Base-by-base conservation (phyloP, 495 filamentous ascomycete genomes). In the Podospora pseudopauciseta region DNA sequence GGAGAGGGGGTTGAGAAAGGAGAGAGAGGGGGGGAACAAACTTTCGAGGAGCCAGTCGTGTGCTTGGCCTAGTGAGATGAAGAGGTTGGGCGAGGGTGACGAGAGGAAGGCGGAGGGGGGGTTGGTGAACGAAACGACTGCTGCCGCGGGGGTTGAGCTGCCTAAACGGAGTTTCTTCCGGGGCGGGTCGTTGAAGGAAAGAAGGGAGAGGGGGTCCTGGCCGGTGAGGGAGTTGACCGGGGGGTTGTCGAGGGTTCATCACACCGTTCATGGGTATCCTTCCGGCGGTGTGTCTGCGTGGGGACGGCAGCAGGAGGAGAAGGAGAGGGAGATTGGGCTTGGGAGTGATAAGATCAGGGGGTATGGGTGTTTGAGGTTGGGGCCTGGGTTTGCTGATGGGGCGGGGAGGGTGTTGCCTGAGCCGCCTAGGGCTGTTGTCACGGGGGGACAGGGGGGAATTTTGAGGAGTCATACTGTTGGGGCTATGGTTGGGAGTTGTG, bases 201-300 rank as follows among this genome's bases (percentile, higher is more conserved):
- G 26, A 15, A 18, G 20, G 0, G n/a, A 54, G 18, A 56, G 71
- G 5, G 71, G 70, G 54, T 76, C 68, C 11, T 75, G 74, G 73
- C 67, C 67, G 58, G 11, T 75, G 67, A 66, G 65, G 16, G 69
- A 67, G 5, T 59, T 39, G 61, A n/a, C 15, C 66, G 70, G 73
- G 1, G 75, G 73, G 1, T 30, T 75, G 62, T 73, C 74, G 4
- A 65, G 60, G 49, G 15, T 71, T 62, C 63, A 72, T 66, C 69
- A 71, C 54, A 66, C 65, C 0, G 27, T 67, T 20, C 66, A 71
- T 32, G 68, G 65, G 59, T 71, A 66, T 49, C 66, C 69, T 23
- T 44, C 66, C 20, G 4, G 16, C 55, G 23, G 32, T 1, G 18
- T 4, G 4, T 58, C 55, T 58, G n/a, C n/a, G 7, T 58, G 19